Conservation (phyloP, 768 basidiomycete species). For the Dioszegia aurantiaca region DNA sequence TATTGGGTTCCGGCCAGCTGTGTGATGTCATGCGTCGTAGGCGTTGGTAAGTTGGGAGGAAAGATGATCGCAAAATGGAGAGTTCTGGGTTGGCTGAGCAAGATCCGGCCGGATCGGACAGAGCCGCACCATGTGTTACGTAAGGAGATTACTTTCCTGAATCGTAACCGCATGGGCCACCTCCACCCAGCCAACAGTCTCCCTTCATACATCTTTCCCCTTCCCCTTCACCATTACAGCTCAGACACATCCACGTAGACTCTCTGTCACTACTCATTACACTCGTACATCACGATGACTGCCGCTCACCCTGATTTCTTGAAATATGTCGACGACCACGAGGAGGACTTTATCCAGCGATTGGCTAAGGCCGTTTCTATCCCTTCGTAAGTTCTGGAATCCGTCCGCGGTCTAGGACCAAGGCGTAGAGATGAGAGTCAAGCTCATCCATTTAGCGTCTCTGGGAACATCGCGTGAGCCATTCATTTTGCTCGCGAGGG, state of each 20-base stretch:
- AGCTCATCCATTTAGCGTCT: slow-evolving; percentile 40
- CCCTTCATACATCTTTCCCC: neutral
- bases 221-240: neutral
- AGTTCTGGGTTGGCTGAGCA: no score
- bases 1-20: no score
- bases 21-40: no score
- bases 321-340: slow-evolving; percentile 66
- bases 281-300: slow-evolving; percentile 25
- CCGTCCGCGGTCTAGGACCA: neutral
- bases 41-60: no score
- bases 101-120: no score
- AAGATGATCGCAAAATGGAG: no score
- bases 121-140: no score
- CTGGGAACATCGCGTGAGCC: slow-evolving; percentile 50
- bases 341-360: slow-evolving; percentile 70
- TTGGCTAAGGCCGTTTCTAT: slow-evolving; percentile 79
- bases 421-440: neutral
- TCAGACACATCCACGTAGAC: slow-evolving; percentile 11
- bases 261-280: neutral
- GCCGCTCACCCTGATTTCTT: slow-evolving; percentile 48
- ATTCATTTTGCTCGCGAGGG: neutral
- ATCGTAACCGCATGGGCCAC: no score
- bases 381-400: slow-evolving; percentile 58
- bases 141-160: no score
- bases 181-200: no score